Conservation (phyloP, 371 early-diverging fungal genomes). For the Mucor ambiguus region DNA sequence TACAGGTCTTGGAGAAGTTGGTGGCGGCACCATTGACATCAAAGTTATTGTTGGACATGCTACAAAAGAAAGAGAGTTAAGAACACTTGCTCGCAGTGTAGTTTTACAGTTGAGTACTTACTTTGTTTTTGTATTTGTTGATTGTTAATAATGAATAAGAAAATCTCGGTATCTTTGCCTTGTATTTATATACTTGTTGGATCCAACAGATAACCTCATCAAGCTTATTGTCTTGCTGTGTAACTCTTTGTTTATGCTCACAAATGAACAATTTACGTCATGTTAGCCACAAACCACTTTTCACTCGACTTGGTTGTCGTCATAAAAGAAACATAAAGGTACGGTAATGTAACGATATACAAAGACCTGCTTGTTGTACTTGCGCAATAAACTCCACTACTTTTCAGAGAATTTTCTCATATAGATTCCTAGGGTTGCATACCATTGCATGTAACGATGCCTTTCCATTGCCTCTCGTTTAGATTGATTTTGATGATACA, state of each 20-base stretch:
- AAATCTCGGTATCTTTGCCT: neutral
- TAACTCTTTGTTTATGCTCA: neutral
- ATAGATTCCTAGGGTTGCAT: neutral
- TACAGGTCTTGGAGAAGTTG: slow-evolving; percentile 4
- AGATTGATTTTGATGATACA: neutral
- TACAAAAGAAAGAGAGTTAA: neutral
- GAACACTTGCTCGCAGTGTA: neutral
- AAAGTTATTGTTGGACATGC: slow-evolving; percentile 1
- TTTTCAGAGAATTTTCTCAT: neutral
- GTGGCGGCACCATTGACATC: slow-evolving; percentile 1
- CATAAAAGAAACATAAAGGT: neutral
- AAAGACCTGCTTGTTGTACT: neutral
- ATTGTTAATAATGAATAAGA: neutral
- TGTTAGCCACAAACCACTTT: neutral
- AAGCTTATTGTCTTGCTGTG: neutral
- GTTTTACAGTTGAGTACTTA: neutral
- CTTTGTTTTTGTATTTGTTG: neutral
- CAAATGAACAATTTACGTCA: neutral
- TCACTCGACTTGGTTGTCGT: neutral
- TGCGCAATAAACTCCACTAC: neutral
- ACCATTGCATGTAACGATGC: neutral
- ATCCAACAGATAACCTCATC: neutral
- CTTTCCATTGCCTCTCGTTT: neutral
- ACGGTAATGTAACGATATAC: neutral
- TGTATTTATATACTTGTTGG: neutral